Base-by-base conservation (phyloP, 352 stramenopile species). In the Globisporangium acanthophoron region DNA sequence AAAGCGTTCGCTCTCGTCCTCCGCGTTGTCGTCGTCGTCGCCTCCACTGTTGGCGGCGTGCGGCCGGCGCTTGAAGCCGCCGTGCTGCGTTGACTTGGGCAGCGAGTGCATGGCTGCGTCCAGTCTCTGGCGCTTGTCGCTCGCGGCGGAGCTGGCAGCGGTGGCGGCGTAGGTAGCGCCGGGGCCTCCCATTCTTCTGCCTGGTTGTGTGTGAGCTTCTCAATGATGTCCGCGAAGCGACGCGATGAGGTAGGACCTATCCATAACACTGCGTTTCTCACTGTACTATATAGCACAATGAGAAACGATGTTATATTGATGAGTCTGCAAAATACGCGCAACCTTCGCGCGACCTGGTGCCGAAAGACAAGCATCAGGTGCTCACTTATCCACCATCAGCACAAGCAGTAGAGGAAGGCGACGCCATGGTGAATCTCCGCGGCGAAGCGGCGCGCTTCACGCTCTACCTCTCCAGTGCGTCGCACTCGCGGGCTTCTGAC, bases 391-490 rank as follows among this genome's bases (percentile, higher is more conserved):
- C 16, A 24, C 12, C 49, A 41, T 5, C 24, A 8, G 21, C 53
- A 24, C 62, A 16, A 61, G 45, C 49, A 29, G 24, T 58, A 59
- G 24, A 58, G 18, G 56, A 85, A n/a, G 48, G 2, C 27, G 33
- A 15, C 48, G 48, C 27, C 31, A 55, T 92, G 80, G 70, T 73
- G n/a, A 87, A 74, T 69, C 65, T 82, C 40, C 74, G 78, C 63
- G 76, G 73, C 67, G 80, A 90, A 71, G 68, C 76, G 52, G 73
- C 69, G 65, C 82, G 82, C 60, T 87, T 92, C 52, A 75, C 65
- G 56, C 58, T 92, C 44, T 88, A 88, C 54, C 73, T 92, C 48
- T 79, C 74, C 46, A 85, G 82, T 92, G 56, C 61, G 79, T 78
- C 45, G 11, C 15, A 21, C 20, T 59, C 7, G 37, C 5, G 51